These are phyloP conservation scores for Artemisia tridentata DNA, from an alignment of 129 eudicot species.

Conservation along the genomic window DNA sequence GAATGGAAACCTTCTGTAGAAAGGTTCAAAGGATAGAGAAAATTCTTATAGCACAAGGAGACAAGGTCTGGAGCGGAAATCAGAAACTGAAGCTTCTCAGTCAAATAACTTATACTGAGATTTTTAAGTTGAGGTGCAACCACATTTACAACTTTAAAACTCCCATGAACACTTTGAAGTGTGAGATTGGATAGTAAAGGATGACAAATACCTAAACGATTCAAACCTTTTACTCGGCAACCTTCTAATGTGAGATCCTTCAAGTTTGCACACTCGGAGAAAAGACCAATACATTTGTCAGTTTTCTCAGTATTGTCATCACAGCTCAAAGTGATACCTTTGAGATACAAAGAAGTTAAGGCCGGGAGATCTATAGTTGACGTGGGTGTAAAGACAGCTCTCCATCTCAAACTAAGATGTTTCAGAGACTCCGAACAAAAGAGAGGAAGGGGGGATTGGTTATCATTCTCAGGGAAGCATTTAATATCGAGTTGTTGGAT, in stretches of 20 bases:
- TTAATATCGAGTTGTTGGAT: not conserved
- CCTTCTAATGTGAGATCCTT: not conserved
- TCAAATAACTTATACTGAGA: not conserved
- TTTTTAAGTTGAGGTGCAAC: not conserved
- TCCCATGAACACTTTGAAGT: not conserved
- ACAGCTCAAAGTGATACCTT: not conserved
- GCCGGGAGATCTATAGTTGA: not conserved
- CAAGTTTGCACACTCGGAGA: too few species aligned
- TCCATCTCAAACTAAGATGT: not conserved
- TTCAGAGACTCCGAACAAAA: not conserved
- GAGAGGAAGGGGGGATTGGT: too few species aligned
- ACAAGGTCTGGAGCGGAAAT: conserved; percentile 15
- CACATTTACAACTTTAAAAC: not conserved
- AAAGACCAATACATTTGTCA: not conserved
- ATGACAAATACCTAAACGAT: not conserved
- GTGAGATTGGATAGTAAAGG: conserved; percentile 6
- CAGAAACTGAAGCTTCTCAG: not conserved
- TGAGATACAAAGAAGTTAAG: not conserved
- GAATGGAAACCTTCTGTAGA: not conserved
- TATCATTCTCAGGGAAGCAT: not conserved
- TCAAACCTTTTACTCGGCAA: not conserved
- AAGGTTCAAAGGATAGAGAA: not conserved
- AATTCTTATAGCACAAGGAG: not conserved
- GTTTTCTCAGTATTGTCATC: not conserved
- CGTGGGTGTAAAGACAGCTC: not conserved